phyloP scores from a whole-genome alignment of 129 eudicot species.

The Arctium minus region DNA sequence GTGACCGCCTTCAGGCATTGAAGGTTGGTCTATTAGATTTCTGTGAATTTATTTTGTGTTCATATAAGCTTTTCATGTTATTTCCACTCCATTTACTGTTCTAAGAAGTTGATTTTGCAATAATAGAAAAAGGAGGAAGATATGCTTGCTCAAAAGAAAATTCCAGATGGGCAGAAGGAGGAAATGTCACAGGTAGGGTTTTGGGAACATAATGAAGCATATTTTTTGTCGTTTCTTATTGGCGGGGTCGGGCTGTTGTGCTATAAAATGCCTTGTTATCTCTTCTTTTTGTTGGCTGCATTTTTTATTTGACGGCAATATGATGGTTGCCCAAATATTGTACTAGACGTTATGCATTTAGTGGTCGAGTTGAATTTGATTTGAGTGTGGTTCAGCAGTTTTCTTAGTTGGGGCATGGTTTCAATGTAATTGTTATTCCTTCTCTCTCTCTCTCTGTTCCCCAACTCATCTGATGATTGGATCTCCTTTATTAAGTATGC shows the following conservation, averaged over 20 bases:
- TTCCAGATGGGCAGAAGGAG: slow-evolving; percentile 94
- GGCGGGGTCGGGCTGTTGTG: neutral
- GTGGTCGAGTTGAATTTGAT: neutral
- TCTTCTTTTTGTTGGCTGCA: neutral
- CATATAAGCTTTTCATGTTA: neutral
- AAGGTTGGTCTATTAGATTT: slow-evolving; percentile 49
- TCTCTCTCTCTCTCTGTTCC: neutral
- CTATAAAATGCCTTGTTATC: neutral
- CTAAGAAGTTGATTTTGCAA: slow-evolving; percentile 12
- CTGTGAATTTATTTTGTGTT: neutral
- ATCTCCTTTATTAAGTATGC: neutral
- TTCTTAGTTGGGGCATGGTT: neutral
- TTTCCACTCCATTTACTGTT: slow-evolving; percentile 11
- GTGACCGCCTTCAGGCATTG: slow-evolving; percentile 71
- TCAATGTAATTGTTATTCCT: neutral
- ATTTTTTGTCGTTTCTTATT: neutral
- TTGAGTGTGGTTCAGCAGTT: neutral
- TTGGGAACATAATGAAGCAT: slow-evolving; percentile 19
- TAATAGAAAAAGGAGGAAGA: slow-evolving; percentile 89
- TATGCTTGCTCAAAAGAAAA: slow-evolving; percentile 96
- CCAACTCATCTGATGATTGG: neutral
- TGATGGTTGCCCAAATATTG: neutral
- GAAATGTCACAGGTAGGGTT: slow-evolving; percentile 91
- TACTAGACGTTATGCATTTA: neutral
- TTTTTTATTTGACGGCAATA: neutral